Percentiles rank a stretch among this genome's conserved stretches.
phyloP scores from a whole-genome alignment of 352 stramenopile genomes.

The Globisporangium ultimum region DNA sequence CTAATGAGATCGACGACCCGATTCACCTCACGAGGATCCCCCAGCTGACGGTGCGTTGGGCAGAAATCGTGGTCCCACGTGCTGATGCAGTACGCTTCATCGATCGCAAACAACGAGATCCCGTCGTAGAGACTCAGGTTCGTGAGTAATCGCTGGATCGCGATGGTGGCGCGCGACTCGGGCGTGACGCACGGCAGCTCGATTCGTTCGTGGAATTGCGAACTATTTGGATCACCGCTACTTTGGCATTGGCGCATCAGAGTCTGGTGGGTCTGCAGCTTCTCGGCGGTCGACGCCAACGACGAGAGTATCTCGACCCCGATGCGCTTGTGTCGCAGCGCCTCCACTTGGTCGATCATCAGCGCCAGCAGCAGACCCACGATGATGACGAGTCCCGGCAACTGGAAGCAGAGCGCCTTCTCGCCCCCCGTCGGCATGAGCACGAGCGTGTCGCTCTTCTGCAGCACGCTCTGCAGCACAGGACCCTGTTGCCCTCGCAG shows the following conservation, averaged over 20 bases:
- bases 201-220: conserved; percentile 14
- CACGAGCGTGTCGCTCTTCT: conserved; percentile 62
- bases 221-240: not conserved
- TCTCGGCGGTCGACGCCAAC: conserved; percentile 29
- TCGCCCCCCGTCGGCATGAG: conserved; percentile 96
- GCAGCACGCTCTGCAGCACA: conserved; percentile 40
- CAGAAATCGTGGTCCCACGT: conserved; percentile 75
- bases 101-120: conserved; percentile 66
- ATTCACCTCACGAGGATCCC: no score
- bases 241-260: conserved; percentile 19
- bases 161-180: conserved; percentile 64
- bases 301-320: conserved; percentile 59
- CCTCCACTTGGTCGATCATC: conserved; percentile 86
- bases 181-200: conserved; percentile 88
- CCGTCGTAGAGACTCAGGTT: conserved; percentile 23
- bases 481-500: conserved; percentile 41
- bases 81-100: conserved; percentile 93
- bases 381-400: conserved; percentile 86
- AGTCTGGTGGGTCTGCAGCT: conserved; percentile 21
- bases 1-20: no score
- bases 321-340: conserved; percentile 44
- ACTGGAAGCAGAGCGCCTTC: conserved; percentile 97
- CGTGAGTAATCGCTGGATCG: conserved; percentile 41
- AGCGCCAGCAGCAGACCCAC: conserved; percentile 87
- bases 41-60: conserved; percentile 31